Conservation (phyloP, 1,284 basidiomycete genomes). For the Ustilago sp. region DNA sequence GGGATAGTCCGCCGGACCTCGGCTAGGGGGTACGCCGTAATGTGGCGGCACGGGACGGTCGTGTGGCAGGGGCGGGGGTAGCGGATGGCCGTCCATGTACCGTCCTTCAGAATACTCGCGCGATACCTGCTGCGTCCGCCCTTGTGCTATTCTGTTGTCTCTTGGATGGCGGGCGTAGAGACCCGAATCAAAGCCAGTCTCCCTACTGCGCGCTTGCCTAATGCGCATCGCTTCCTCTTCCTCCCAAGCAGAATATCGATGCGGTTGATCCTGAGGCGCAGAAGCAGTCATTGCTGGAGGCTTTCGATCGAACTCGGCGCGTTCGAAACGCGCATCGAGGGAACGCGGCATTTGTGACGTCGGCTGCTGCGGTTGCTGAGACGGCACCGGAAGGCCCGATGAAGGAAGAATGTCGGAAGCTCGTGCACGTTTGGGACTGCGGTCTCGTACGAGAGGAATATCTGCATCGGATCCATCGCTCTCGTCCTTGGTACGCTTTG, state of each 20-base stretch:
- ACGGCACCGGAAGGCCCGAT: constrained; percentile 28
- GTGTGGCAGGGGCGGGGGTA: constrained; percentile 1
- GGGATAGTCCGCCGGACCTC: constrained; percentile 14
- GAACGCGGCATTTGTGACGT: constrained; percentile 19
- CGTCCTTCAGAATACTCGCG: constrained; percentile 15
- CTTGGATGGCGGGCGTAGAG: constrained; percentile 18
- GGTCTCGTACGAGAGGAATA: constrained; percentile 10
- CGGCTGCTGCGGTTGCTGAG: constrained; percentile 9
- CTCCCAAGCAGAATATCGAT: constrained; percentile 11
- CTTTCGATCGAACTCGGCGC: constrained; percentile 21
- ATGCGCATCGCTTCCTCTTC: constrained; percentile 26
- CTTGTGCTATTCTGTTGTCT: constrained; percentile 11
- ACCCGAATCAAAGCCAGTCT: constrained; percentile 16
- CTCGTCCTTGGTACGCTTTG: constrained; percentile 45
- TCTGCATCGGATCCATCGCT: constrained; percentile 48
- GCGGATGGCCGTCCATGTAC: constrained; percentile 17
- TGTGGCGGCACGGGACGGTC: constrained; percentile 13
- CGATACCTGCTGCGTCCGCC: constrained; percentile 1
- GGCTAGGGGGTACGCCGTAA: not conserved
- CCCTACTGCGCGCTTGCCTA: constrained; percentile 16
- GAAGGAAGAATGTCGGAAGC: constrained; percentile 28
- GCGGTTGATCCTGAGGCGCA: constrained; percentile 9
- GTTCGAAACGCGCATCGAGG: constrained; percentile 25
- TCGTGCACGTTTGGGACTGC: constrained; percentile 39
- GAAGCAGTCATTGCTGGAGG: constrained; percentile 3